Conservation (phyloP, 345 rosid genomes). For the Camelina sativa region DNA sequence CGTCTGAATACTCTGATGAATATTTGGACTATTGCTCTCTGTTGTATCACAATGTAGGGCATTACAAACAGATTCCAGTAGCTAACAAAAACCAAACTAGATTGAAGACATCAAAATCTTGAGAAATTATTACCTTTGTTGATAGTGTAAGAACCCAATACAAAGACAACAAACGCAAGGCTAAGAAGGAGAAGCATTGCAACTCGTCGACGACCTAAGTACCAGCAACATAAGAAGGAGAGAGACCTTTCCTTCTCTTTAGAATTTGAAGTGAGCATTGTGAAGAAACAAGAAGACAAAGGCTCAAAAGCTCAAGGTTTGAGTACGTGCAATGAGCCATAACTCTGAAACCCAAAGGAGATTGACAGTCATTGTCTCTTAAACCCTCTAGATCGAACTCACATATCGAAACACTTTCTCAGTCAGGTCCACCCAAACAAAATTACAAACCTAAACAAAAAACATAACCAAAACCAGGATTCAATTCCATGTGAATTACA, state of each 20-base stretch:
- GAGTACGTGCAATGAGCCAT: conserved; percentile 59
- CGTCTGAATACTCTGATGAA: conserved; percentile 45
- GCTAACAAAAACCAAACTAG: not conserved
- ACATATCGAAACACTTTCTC: conserved; percentile 42
- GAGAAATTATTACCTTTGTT: conserved; percentile 59
- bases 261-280: conserved; percentile 56
- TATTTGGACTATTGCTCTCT: conserved; percentile 54
- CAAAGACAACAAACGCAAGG: conserved; percentile 73
- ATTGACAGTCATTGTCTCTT: conserved; percentile 74
- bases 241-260: conserved; percentile 75
- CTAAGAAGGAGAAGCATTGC: conserved; percentile 70
- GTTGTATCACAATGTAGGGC: conserved; percentile 31
- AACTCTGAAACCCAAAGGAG: conserved; percentile 68
- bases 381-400: conserved; percentile 50
- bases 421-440: conserved; percentile 34
- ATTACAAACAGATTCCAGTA: not conserved
- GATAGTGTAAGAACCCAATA: conserved; percentile 65
- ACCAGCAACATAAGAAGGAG: conserved; percentile 60
- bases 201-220: conserved; percentile 59
- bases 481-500: conserved; percentile 24
- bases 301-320: conserved; percentile 43
- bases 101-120: not conserved
- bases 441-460: conserved; percentile 30
- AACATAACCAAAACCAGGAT: conserved; percentile 9
- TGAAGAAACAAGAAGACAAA: conserved; percentile 31